Conservation (phyloP, 129 eudicot species). For the Lonicera japonica region DNA sequence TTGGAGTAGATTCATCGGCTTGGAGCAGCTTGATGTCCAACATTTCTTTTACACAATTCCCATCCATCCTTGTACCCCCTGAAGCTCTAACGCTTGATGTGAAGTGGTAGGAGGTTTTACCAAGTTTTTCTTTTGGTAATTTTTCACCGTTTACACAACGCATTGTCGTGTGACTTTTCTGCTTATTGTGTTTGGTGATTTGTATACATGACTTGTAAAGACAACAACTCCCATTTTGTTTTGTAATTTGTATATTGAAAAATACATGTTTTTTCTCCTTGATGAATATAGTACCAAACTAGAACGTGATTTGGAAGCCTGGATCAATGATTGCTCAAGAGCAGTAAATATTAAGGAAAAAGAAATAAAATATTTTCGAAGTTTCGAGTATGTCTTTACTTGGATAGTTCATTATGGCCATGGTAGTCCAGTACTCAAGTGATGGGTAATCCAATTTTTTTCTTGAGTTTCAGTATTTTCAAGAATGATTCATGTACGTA, state of each 20-base stretch:
- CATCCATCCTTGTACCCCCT: constrained; percentile 65
- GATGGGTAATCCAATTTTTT: too few relatives aligned
- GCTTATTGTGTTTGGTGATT: background rate
- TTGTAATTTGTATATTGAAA: constrained; percentile 22
- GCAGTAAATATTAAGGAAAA: too few relatives aligned
- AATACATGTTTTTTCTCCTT: background rate
- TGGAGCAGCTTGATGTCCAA: constrained; percentile 76
- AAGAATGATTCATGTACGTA: too few relatives aligned
- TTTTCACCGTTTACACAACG: background rate
- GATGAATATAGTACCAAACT: background rate
- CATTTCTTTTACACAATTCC: constrained; percentile 61
- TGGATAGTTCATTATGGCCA: too few relatives aligned
- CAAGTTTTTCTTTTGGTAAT: background rate
- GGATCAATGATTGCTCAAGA: too few relatives aligned
- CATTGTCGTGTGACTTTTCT: background rate
- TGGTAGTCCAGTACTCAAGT: too few relatives aligned
- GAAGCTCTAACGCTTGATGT: constrained; percentile 79
- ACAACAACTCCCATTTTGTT: constrained; percentile 15
- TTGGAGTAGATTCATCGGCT: constrained; percentile 59
- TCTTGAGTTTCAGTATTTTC: too few relatives aligned
- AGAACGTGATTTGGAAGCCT: too few relatives aligned
- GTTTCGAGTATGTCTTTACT: too few relatives aligned
- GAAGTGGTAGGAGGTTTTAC: constrained; percentile 49
- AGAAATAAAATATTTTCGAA: too few relatives aligned
- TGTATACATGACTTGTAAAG: constrained; percentile 26